Base-by-base conservation (phyloP, 1,284 basidiomycete species). In the Polyporus tsugae region DNA sequence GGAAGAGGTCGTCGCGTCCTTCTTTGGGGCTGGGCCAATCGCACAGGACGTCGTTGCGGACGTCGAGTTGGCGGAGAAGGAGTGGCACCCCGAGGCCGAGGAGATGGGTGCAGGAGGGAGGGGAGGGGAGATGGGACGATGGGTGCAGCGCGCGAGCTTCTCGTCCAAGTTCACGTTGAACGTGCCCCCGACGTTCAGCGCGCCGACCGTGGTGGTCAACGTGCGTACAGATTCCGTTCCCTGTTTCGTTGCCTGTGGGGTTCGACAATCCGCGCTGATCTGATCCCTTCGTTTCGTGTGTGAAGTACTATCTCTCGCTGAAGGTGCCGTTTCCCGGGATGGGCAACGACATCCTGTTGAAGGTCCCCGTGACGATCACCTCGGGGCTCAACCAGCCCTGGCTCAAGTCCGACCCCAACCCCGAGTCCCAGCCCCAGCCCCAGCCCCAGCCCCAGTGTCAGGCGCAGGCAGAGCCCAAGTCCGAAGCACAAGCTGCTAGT, bases 101-200 rank as follows among this genome's bases (percentile, higher is more conserved):
- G 22, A 49, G 22, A 29, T 1, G 1, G 22, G 6, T 19, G 9
- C 19, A n/a, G 6, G 46, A 10, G 46, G 46, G 29, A 46, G 39
- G 33, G 39, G 29, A 42, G 39, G 41, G 22, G 60, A 42, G 39
- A 60, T 25, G 9, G 46, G 46, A 10, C 46, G 22, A 10, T 52
- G 46, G 22, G 22, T 52, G 22, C 22, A 52, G n/a, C 46, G 46
- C n/a, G 10, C 46, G 46, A 52, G 22, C n/a, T 25, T 52, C 46
- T 52, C 46, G 10, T 52, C 46, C 46, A 25, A 11, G 46, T 52
- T 52, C 22, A 52, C 46, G 46, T 22, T 52, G 46, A 52, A 52
- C 46, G 46, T 52, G 46, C 46, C 46, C 4, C 46, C 46, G 22
- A 52, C 46, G 46, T 52, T 52, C 22, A 25, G 46, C 22, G 46